These are phyloP conservation scores for Maudiozyma serrabonitensis DNA, from an alignment of 805 yeast genomes.

Conservation along the genomic window DNA sequence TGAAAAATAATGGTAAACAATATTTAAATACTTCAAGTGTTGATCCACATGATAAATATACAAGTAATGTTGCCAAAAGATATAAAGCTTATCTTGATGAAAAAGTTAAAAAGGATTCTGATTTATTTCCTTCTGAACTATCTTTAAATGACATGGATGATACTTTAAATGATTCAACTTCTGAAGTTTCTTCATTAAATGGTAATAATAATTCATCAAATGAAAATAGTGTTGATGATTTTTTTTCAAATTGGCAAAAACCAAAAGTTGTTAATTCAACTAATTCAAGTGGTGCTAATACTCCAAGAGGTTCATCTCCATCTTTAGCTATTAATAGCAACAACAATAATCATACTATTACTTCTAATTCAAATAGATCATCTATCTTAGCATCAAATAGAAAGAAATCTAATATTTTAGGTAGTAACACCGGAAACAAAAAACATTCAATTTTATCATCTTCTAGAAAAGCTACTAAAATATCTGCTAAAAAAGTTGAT, in stretches of 20 bases:
- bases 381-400: slow-evolving; percentile 21
- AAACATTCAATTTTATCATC: slow-evolving; percentile 42
- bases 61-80: slow-evolving; percentile 65
- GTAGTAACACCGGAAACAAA: slow-evolving; percentile 21
- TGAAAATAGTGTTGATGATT: slow-evolving; percentile 60
- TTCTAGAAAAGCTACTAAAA: slow-evolving; percentile 45
- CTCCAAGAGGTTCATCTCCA: slow-evolving; percentile 1
- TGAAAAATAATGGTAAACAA: slow-evolving; percentile 78
- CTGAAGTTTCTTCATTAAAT: slow-evolving; percentile 20
- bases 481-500: slow-evolving; percentile 48
- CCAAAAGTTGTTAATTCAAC: slow-evolving; percentile 37
- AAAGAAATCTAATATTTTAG: slow-evolving; percentile 12
- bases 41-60: slow-evolving; percentile 71
- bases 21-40: slow-evolving; percentile 39
- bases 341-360: not conserved
- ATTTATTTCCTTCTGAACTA: slow-evolving; percentile 60
- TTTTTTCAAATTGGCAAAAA: slow-evolving; percentile 86
- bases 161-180: slow-evolving; percentile 16
- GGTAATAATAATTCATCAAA: slow-evolving; percentile 24
- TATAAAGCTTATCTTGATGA: slow-evolving; percentile 74
- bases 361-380: slow-evolving; percentile 1
- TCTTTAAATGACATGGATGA: slow-evolving; percentile 34
- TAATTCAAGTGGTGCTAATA: slow-evolving; percentile 12
- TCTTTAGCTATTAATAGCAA: not conserved
- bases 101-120: slow-evolving; percentile 56